Evolutionary conservation across 768 basidiomycete genomes (phyloP).

Genomic region (Lactarius vividus): DNA sequence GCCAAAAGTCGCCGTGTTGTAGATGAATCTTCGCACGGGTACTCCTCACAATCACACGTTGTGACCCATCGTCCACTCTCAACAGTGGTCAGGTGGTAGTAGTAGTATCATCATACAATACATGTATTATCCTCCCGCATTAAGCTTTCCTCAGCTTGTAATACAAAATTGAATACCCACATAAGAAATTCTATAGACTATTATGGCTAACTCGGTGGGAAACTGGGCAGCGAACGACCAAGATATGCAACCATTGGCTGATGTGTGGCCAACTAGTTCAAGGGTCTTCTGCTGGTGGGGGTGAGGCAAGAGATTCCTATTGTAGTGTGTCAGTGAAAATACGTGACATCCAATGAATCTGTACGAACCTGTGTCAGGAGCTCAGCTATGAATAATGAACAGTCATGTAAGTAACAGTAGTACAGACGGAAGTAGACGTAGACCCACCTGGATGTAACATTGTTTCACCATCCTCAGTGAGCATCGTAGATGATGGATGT

Average conservation of each 20-base stretch:
- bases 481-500: slow-evolving; percentile 44
- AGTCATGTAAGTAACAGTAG: slow-evolving; percentile 15
- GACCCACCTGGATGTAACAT: slow-evolving; percentile 66
- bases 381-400: slow-evolving; percentile 42
- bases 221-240: background rate
- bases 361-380: slow-evolving; percentile 57
- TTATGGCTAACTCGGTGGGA: background rate
- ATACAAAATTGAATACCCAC: slow-evolving; percentile 24
- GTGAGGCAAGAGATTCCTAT: slow-evolving; percentile 66
- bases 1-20: slow-evolving; percentile 53
- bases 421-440: slow-evolving; percentile 28
- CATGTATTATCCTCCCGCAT: slow-evolving; percentile 28
- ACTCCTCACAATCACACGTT: slow-evolving; percentile 4
- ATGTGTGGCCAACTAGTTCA: background rate
- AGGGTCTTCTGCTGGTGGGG: slow-evolving; percentile 49
- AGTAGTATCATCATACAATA: slow-evolving; percentile 26
- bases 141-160: slow-evolving; percentile 41
- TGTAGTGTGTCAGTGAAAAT: slow-evolving; percentile 26
- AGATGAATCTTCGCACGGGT: slow-evolving; percentile 4
- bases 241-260: background rate
- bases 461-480: slow-evolving; percentile 62
- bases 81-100: slow-evolving; percentile 35
- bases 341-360: slow-evolving; percentile 18
- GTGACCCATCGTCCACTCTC: slow-evolving; percentile 36
- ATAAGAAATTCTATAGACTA: slow-evolving; percentile 10